Evolutionary conservation across 352 stramenopile genomes (phyloP), one percentile per base, ranked within the genome.

Genomic region (Phytophthora meadii): DNA sequence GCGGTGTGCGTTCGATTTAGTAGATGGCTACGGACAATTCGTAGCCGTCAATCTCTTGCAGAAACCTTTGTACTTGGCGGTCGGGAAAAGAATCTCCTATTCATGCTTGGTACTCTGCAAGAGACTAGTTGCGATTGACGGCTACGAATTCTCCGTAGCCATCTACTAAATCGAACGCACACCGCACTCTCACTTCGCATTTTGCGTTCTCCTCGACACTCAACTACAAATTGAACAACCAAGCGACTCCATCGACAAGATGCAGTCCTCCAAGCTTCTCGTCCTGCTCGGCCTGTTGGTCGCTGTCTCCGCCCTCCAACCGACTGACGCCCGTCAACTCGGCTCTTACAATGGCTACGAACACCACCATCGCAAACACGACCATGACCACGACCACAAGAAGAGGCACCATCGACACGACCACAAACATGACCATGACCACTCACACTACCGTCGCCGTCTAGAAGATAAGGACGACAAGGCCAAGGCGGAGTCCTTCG

Each of bases 241-340:
- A 22, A 19, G 14, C 9, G 6, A 27, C n/a, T 15, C 14, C 37
- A 12, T 22, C 44, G 11, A 5, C 47, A 55, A 40, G 44, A 72
- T 72, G 52, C 58, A 68, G 12, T 14, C 30, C 45, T 64, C 58
- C 28, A 72, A 68, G 45, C 15, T 57, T 3, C 39, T 72, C 17
- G 32, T 37, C 49, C 12, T 68, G 6, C n/a, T 68, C 22, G 25
- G 57, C 5, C 52, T 72, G 22, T 68, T 58, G 37, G 14, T 62
- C 52, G 45, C 30, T 42, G 39, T 46, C 45, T 22, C 2, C 22
- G 2, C 22, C 22, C 32, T 65, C 39, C 61, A 65, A 17, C n/a
- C 36, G 17, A 15, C 46, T 19, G 39, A 68, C 9, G 59, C 59
- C 25, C 54, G 54, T 54, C n/a, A 28, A 45, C 4, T 39, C 56